Percentiles rank a stretch among this genome's conserved stretches.
These are phyloP conservation scores for Pseudogymnoascus sp. DNA, from an alignment of 2,329 filamentous ascomycete species.

Conservation along the genomic window DNA sequence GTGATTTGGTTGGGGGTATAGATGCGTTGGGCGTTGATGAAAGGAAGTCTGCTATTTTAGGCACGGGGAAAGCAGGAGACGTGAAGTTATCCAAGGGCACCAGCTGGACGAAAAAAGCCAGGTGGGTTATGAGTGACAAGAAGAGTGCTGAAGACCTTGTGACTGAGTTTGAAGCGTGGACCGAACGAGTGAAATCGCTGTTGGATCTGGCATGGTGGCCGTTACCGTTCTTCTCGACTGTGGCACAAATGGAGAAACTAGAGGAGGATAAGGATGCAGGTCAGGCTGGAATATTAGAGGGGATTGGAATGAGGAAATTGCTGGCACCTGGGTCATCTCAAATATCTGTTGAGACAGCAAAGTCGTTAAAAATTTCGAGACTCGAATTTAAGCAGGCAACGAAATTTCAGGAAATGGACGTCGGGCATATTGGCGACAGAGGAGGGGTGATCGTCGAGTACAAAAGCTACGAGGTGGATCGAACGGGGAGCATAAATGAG, in stretches of 20 bases:
- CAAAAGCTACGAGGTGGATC: not conserved
- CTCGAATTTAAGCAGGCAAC: not conserved
- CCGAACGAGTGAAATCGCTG: not conserved
- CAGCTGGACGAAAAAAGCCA: not conserved
- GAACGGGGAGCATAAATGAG: not conserved
- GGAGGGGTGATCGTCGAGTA: not conserved
- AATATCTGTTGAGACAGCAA: not conserved
- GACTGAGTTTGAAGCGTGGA: not conserved
- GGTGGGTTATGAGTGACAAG: not conserved
- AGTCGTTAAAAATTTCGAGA: not conserved
- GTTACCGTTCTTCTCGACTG: not conserved
- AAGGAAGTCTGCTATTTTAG: not conserved
- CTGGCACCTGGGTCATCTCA: not conserved
- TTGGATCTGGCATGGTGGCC: constrained; percentile 1
- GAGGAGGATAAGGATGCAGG: not conserved
- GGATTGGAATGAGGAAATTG: constrained; percentile 2
- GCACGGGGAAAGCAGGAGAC: not conserved
- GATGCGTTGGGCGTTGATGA: not conserved
- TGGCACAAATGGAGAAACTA: constrained; percentile 1
- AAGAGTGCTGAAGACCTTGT: not conserved
- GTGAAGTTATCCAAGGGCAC: not conserved
- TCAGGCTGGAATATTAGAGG: not conserved
- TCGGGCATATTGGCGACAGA: not conserved
- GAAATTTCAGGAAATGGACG: not conserved
- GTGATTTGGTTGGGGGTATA: not conserved